Conservation (phyloP, 345 rosid species). For the Brassica napus region Da-Ae NC_063452.1:31257001-31257500, state of each 20-base stretch:
- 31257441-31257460: not conserved
- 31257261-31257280: too few relatives aligned
- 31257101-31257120: not conserved
- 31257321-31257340: not conserved
- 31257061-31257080: not conserved
- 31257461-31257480: not conserved
- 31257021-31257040: conserved; percentile 96
- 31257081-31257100: not conserved
- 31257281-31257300: too few relatives aligned
- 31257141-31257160: not conserved
- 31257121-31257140: not conserved
- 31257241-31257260: not conserved
- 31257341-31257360: not conserved
- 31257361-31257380: not conserved
- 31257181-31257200: too few relatives aligned
- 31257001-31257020: conserved; percentile 91
- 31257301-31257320: too few relatives aligned
- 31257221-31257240: not conserved
- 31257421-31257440: not conserved
- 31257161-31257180: not conserved
- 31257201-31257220: too few relatives aligned
- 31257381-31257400: not conserved
- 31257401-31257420: not conserved
- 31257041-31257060: not conserved
- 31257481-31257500: not conserved